A percentile compares a stretch with the other conserved stretches of the same genome.
Conservation (phyloP, 2,329 filamentous ascomycete species). For the Colletotrichum plurivorum region DNA sequence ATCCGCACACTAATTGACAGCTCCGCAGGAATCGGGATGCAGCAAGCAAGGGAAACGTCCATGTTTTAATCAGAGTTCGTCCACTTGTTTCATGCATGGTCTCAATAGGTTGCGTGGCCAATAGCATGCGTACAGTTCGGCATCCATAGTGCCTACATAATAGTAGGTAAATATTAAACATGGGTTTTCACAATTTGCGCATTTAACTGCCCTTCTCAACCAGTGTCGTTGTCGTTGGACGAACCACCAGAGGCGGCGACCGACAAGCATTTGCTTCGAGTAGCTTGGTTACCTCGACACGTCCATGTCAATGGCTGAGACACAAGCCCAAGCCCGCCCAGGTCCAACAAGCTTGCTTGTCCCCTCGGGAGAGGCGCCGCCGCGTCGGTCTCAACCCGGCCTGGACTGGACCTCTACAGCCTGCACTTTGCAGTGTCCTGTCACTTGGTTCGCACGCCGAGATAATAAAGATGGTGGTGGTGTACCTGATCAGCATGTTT, state of each 20-base stretch:
- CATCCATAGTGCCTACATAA: too few species aligned
- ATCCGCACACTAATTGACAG: too few species aligned
- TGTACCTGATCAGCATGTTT: background rate
- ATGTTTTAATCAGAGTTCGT: conserved; percentile 3
- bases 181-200: too few species aligned
- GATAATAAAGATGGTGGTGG: too few species aligned
- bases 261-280: background rate
- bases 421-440: background rate
- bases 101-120: background rate
- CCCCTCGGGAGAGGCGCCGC: conserved; percentile 1
- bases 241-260: background rate
- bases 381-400: background rate
- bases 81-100: conserved; percentile 9
- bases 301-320: background rate
- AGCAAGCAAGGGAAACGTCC: background rate
- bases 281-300: background rate
- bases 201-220: too few species aligned
- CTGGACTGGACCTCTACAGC: background rate
- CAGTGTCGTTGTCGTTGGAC: background rate
- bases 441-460: background rate
- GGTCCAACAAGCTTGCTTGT: background rate
- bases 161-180: too few species aligned
- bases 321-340: background rate
- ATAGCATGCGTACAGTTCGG: background rate
- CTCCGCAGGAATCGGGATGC: too few species aligned